Evolutionary conservation across 805 yeast species (phyloP), one percentile per base, ranked within the genome.

Genomic region (Saccharomycopsis guyanensis): DNA sequence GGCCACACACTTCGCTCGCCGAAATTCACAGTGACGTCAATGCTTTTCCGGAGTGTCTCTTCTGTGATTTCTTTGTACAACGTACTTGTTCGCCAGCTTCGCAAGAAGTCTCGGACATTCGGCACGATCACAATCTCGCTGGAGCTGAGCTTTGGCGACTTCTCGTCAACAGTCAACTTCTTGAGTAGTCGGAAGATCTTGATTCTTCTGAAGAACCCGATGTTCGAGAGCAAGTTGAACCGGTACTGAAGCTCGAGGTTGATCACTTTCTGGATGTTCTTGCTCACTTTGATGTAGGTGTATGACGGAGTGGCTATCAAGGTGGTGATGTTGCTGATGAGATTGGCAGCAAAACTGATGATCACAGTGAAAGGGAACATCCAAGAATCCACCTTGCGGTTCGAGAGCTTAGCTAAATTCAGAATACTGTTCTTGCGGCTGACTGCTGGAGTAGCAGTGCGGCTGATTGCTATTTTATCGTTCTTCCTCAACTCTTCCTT

Each of bases 1-100:
- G 96, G 95, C 97, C 97, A 93, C 1, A 88, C 87, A 38, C 95
- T 83, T 53, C 83, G 70, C 61, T 91, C 97, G 3, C 98, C 98
- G 27, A 89, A 86, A 43, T 75, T 67, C 12, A 88, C 78, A 95
- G 97, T 91, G 59, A 87, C 86, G 3, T 87, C 83, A 19, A 88
- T 82, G 60, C 86, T 88, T 48, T 78, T 82, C 58, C 68, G 62
- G 22, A 79, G 71, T 55, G 24, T 38, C 19, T 38, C 42, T 58
- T 87, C 95, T 57, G 87, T 75, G 0, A 88, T 80, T 54, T 87
- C 69, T 10, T 18, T 19, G 23, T 15, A 40, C 20, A 10, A 27
- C 31, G 35, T 23, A 15, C n/a, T 24, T 13, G 29, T 25, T 22
- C 43, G 27, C 53, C 53, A 50, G 18, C 32, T 43, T 15, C 42